Conservation (phyloP, 768 basidiomycete species). For the Agrocybe chaxingu region DNA sequence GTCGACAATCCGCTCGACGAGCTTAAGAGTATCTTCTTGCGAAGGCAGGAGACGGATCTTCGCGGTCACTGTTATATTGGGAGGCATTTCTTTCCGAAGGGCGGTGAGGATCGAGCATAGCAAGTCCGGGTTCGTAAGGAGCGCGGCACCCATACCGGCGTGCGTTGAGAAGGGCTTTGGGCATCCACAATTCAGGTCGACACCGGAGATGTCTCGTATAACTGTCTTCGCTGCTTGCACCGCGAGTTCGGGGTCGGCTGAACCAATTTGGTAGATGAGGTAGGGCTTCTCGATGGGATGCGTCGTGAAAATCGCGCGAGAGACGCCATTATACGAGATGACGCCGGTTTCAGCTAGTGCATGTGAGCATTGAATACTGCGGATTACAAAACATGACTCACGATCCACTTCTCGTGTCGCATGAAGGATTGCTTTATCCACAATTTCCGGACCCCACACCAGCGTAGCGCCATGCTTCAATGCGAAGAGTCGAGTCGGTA, state of each 20-base stretch:
- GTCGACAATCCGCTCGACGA: constrained; percentile 84
- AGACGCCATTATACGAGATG: constrained; percentile 81
- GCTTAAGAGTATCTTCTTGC: constrained; percentile 82
- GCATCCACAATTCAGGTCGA: constrained; percentile 98
- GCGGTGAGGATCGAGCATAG: constrained; percentile 86
- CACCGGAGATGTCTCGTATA: constrained; percentile 83
- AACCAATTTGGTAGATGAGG: constrained; percentile 94
- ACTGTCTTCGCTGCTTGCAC: constrained; percentile 89
- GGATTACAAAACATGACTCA: constrained; percentile 36
- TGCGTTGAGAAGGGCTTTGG: constrained; percentile 95
- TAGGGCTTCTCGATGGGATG: constrained; percentile 95
- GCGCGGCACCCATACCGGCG: constrained; percentile 94
- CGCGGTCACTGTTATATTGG: constrained; percentile 83
- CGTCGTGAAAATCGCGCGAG: constrained; percentile 83
- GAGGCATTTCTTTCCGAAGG: constrained; percentile 67
- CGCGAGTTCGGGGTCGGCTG: constrained; percentile 84
- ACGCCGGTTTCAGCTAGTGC: constrained; percentile 78
- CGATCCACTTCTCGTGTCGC: constrained; percentile 82
- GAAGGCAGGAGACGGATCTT: constrained; percentile 89
- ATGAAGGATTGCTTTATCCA: constrained; percentile 94
- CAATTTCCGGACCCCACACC: constrained; percentile 95
- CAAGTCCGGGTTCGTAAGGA: constrained; percentile 88
- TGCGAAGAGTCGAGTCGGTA: constrained; percentile 82
- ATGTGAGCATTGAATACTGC: neutral
- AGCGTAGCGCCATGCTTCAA: constrained; percentile 91